Base-by-base conservation (phyloP, 768 basidiomycete species). In the Amyloporia xantha region DNA sequence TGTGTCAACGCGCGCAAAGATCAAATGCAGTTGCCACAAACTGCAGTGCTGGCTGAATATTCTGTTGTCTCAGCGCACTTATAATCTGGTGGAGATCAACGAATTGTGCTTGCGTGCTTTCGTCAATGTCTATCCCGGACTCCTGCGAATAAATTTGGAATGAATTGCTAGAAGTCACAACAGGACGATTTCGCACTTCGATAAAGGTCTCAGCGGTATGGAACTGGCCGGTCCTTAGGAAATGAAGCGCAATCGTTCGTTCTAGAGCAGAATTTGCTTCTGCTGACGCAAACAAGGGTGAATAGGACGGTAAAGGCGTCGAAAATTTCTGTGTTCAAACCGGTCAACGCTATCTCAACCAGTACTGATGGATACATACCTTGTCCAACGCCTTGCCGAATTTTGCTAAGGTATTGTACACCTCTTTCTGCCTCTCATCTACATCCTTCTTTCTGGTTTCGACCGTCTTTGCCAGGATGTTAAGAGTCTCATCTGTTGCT, bases 361-460 rank as follows among this genome's bases (percentile, higher is more conserved):
- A n/a, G n/a, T 24, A 33, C n/a, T 17, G 15, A 27, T 28, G 20
- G 4, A 21, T 17, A 51, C 74, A 37, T 48, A 89, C 95, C 84
- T 96, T 98, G 62, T 98, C 95, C 62, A 97, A 66, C 0, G 82
- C 76, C 68, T 93, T 97, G 24, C 90, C 91, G 30, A 94, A 73
- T 55, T 80, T 79, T 23, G 82, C 78, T 7, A 96, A 67, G 2
- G 83, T 81, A 17, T 75, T 78, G 58, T 94, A 90, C 27, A 91
- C 75, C 56, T 93, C 92, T 65, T 94, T 97, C 72, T 93, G 84
- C 2, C 84, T 76, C 28, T 93, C 89, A 49, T 91, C 89, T 1
- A 92, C 72, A 50, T 90, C 89, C 63, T 84, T 91, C 81, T 88
- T 92, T 66, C 68, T 79, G 0, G 70, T 64, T 42, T 89, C 86